Conservation (phyloP, 2,329 filamentous ascomycete genomes). For the Tolypocladium pustulatum region DNA sequence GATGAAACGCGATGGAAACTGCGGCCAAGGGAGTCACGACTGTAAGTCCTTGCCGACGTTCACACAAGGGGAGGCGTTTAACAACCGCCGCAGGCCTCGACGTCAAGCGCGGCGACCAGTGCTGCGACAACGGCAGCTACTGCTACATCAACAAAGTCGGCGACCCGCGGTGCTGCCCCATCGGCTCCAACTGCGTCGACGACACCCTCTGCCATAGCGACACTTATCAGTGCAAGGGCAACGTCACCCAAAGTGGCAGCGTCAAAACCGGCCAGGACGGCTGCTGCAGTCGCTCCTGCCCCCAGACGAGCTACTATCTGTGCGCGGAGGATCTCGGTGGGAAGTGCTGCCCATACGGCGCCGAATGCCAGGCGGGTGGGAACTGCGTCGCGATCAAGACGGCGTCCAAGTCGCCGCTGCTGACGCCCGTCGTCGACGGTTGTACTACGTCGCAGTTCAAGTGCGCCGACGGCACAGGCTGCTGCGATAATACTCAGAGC, state of each 20-base stretch:
- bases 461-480: constrained; percentile 36
- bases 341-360: constrained; percentile 37
- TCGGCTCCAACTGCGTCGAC: constrained; percentile 28
- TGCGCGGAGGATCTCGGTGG: constrained; percentile 34
- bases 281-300: constrained; percentile 31
- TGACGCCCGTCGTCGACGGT: constrained; percentile 25
- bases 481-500: constrained; percentile 33
- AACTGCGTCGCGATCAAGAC: constrained; percentile 23
- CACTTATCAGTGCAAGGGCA: constrained; percentile 22
- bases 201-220: constrained; percentile 24
- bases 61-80: too few relatives aligned
- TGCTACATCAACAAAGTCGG: constrained; percentile 29
- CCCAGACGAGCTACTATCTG: constrained; percentile 28
- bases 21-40: constrained; percentile 16
- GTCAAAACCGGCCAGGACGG: constrained; percentile 16
- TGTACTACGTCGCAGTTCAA: constrained; percentile 34
- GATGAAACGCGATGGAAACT: constrained; percentile 15
- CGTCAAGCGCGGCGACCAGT: constrained; percentile 23
- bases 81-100: constrained; percentile 26
- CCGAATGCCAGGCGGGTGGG: constrained; percentile 26
- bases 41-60: too few relatives aligned
- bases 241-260: constrained; percentile 8
- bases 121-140: constrained; percentile 33
- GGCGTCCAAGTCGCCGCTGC: constrained; percentile 11
- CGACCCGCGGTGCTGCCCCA: constrained; percentile 28